These are phyloP conservation scores for Paramecium pentaurelia DNA, from an alignment of 73 alveolate genomes.

Conservation along the genomic window DNA sequence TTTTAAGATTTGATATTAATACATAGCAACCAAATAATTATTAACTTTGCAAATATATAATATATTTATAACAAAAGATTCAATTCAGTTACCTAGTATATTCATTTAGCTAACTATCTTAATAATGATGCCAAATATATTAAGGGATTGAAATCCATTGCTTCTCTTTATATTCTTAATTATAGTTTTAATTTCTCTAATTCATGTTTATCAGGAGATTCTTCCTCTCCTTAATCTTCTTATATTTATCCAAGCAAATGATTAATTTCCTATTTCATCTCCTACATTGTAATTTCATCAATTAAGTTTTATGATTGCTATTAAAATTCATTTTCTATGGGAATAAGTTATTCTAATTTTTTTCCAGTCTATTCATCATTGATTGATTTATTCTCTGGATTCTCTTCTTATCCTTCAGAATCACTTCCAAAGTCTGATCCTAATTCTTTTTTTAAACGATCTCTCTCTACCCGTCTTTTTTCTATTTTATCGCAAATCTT, in stretches of 20 bases:
- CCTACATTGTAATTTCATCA: slow-evolving; percentile 20
- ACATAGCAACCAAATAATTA: background rate
- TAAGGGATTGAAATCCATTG: slow-evolving; percentile 47
- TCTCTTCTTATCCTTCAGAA: background rate
- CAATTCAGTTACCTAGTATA: background rate
- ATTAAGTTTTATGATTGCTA: background rate
- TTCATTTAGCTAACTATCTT: background rate
- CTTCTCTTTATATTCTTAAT: slow-evolving; percentile 51
- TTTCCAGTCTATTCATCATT: background rate
- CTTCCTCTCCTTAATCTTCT: slow-evolving; percentile 44
- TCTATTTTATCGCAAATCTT: slow-evolving; percentile 56
- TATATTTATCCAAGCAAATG: background rate
- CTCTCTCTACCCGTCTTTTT: slow-evolving; percentile 52
- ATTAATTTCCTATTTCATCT: background rate
- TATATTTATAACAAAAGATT: background rate
- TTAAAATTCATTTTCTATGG: background rate
- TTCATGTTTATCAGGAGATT: slow-evolving; percentile 11
- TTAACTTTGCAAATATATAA: background rate
- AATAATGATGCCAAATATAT: slow-evolving; percentile 34
- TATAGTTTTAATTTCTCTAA: slow-evolving; percentile 35
- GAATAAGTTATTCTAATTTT: background rate
- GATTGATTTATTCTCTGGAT: background rate
- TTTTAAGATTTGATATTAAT: background rate
- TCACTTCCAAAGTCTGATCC: slow-evolving; percentile 10
- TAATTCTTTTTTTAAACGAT: slow-evolving; percentile 47